Base-by-base conservation (phyloP, 192 early-diverging fungal species). In the Coemansia sp. region DNA sequence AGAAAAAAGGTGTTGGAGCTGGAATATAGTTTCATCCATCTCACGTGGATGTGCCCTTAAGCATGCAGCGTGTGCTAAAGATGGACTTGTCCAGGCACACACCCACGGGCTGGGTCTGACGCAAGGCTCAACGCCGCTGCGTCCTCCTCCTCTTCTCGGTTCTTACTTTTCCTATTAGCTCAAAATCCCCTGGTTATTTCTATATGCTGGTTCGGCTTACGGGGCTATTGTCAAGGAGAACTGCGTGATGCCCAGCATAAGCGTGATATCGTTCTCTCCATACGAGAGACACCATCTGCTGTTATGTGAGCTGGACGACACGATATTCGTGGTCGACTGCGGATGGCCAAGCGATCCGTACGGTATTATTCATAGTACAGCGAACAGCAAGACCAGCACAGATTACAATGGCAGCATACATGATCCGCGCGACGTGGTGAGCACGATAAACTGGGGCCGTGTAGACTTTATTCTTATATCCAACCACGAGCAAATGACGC, bases 401-500 rank as follows among this genome's bases (percentile, higher is more conserved):
- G n/a, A 16, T 8, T 49, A 4, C 6, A 37, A 7, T 3, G 32
- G 61, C 19, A 48, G 16, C 12, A 41, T 57, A 19, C 32, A 45
- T 10, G 72, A 72, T 21, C 72, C 76, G 32, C 71, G 73, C 54
- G 67, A 71, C 19, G 80, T 72, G 18, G 51, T 84, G 57, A 69
- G 77, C 61, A 74, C 85, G 13, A 74, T 92, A 12, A 88, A 90
- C 77, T 84, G 89, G 69, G 84, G 80, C 52, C 77, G 77, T 0
- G 87, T 96, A 13, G 92, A 94, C 75, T 85, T 89, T 65, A 84
- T 96, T 19, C 73, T 96, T 4, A 74, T 96, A 36, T 86, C 89
- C 47, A 90, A 92, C 78, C 86, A 85, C 68, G 87, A 89, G 60
- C 85, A 91, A 59, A 89, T 91, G 83, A 74, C 89, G 21, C 88